A percentile compares a stretch with the other conserved stretches of the same genome.
These are phyloP conservation scores for Chalciporus sphaerocephalus DNA, from an alignment of 768 basidiomycete species.

Conservation along the genomic window DNA sequence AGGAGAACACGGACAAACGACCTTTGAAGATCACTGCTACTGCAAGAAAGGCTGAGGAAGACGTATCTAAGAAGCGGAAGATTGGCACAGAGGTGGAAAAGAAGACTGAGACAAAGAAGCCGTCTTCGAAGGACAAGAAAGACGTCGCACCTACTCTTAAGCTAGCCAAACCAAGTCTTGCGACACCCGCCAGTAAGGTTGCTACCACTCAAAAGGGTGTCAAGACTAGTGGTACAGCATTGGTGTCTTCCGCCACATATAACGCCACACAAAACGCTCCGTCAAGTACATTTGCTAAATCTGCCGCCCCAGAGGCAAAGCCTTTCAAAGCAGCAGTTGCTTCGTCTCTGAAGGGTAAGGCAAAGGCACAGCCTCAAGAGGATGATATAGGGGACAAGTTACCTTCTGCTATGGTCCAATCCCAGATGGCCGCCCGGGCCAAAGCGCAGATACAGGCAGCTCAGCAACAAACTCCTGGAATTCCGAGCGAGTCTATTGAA, in stretches of 20 bases:
- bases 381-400: constrained; percentile 47
- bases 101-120: constrained; percentile 59
- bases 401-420: constrained; percentile 60
- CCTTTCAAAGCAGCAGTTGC: constrained; percentile 35
- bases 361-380: constrained; percentile 43
- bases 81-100: constrained; percentile 48
- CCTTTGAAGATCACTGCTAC: constrained; percentile 43
- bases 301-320: constrained; percentile 31
- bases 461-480: constrained; percentile 40
- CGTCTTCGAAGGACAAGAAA: constrained; percentile 52
- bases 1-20: constrained; percentile 70
- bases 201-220: constrained; percentile 34
- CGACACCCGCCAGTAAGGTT: constrained; percentile 23
- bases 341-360: constrained; percentile 43
- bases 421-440: constrained; percentile 67
- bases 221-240: constrained; percentile 29
- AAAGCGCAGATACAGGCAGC: constrained; percentile 65
- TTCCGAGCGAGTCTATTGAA: constrained; percentile 79
- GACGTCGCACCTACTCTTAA: constrained; percentile 28
- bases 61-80: constrained; percentile 69
- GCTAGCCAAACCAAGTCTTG: constrained; percentile 26
- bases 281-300: constrained; percentile 26
- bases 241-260: constrained; percentile 37
- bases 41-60: constrained; percentile 73
- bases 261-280: constrained; percentile 36